Base-by-base conservation (phyloP, 306 rosid genomes). In the Vicia sativa region DNA sequence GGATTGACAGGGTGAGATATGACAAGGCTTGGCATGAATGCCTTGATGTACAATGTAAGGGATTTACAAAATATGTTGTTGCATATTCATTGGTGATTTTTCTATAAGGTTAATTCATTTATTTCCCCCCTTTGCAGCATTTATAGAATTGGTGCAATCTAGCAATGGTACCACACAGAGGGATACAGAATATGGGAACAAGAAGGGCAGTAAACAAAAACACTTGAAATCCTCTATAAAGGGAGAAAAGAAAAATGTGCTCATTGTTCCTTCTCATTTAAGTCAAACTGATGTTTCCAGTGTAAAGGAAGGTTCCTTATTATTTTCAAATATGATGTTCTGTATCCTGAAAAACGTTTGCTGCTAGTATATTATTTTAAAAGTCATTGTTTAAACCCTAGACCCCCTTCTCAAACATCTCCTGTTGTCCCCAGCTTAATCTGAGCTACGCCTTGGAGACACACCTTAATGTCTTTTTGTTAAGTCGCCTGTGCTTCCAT, bases 11-110 rank as follows among this genome's bases (percentile, higher is more conserved):
- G 52, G 95, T 88, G 70, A 87, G 96, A 82, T 83, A 87, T 69
- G 98, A 90, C 83, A 92, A 92, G 74, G 85, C 93, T 65, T 92
- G 98, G 98, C 73, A 87, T 68, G 98, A 92, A 80, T 92, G 98
- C 82, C 96, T 92, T 39, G 93, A 92, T 83, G 91, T 90, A 70
- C 91, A 92, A 72, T 87, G 96, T 92, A 78, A 84, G 93, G 70
- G 59, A 69, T 71, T 60, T 15, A 25, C 70, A 28, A 10, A 54
- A 50, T n/a, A 31, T 55, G 73, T 48, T 82, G 64, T 50, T 42
- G 60, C 55, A 65, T 72, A 44, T 49, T 72, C 19, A 4, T 59
- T 72, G 77, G 59, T 62, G 73, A 50, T 67, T 46, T 53, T 77
- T 44, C 35, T 16, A 4, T 55, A n/a, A 54, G 38, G 55, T 71